These are phyloP conservation scores for Trebouxia sp. DNA, from an alignment of 139 green algal species.

Conservation along the genomic window DNA sequence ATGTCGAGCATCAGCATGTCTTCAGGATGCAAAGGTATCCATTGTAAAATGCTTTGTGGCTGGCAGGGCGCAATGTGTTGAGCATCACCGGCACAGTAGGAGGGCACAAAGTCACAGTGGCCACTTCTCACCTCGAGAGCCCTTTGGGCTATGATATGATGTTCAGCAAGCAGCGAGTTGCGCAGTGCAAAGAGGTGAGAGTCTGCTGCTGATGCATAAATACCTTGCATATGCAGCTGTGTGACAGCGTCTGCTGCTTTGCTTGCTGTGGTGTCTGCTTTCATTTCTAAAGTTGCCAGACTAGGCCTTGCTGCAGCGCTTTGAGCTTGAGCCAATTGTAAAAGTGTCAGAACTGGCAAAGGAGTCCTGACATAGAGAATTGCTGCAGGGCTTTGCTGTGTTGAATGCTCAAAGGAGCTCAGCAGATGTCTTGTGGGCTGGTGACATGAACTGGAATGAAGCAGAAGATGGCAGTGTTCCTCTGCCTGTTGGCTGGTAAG, in stretches of 20 bases:
- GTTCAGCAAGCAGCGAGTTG: slow-evolving; percentile 29
- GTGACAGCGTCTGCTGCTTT: background rate
- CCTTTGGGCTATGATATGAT: slow-evolving; percentile 39
- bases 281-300: background rate
- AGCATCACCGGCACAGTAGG: background rate
- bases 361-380: background rate
- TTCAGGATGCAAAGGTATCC: background rate
- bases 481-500: slow-evolving; percentile 49
- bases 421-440: slow-evolving; percentile 39
- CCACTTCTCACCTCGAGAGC: slow-evolving; percentile 65
- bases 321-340: background rate
- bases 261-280: background rate
- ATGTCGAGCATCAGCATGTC: background rate
- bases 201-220: background rate
- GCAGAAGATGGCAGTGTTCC: slow-evolving; percentile 38
- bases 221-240: background rate
- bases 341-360: background rate
- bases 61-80: background rate
- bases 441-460: slow-evolving; percentile 67
- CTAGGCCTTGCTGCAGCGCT: background rate
- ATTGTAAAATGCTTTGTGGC: background rate
- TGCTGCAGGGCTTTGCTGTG: background rate
- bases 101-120: slow-evolving; percentile 40
- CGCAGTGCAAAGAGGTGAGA: slow-evolving; percentile 37
- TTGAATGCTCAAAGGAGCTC: slow-evolving; percentile 29